These are phyloP conservation scores for Coemansia sp. DNA, from an alignment of 192 early-diverging fungal species.

Conservation along the genomic window DNA sequence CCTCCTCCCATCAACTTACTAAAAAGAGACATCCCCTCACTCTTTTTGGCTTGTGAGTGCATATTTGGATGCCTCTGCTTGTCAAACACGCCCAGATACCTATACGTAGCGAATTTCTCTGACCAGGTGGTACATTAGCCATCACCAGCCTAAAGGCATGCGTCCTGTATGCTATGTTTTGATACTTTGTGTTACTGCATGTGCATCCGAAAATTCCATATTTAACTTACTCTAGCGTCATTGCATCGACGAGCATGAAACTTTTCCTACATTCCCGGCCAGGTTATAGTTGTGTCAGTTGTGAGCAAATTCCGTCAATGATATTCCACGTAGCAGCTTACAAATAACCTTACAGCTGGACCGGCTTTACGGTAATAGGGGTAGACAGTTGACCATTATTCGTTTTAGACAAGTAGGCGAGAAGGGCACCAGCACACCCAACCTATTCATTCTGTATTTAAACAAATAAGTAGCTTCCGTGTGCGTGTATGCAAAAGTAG, in stretches of 20 bases:
- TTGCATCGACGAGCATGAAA: slow-evolving; percentile 25
- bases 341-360: slow-evolving; percentile 15
- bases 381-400: background rate
- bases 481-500: background rate
- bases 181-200: background rate
- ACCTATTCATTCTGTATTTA: slow-evolving; percentile 14
- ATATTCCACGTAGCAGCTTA: background rate
- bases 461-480: slow-evolving; percentile 10
- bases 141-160: background rate
- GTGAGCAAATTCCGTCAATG: background rate
- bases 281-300: background rate
- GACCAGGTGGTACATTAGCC: background rate
- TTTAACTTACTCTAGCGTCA: slow-evolving; percentile 30
- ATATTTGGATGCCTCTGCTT: slow-evolving; percentile 82
- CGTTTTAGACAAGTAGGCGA: slow-evolving; percentile 24
- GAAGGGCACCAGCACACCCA: slow-evolving; percentile 39
- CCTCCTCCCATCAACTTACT: slow-evolving; percentile 49
- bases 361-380: background rate
- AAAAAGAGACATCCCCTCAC: slow-evolving; percentile 76
- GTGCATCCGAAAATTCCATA: background rate
- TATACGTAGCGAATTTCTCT: slow-evolving; percentile 18
- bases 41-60: slow-evolving; percentile 62
- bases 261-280: slow-evolving; percentile 15
- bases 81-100: slow-evolving; percentile 81
- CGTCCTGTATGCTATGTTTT: background rate